Evolutionary conservation across 192 early-diverging fungal species (phyloP).

Genomic region (Backusella parvicylindrica): DNA sequence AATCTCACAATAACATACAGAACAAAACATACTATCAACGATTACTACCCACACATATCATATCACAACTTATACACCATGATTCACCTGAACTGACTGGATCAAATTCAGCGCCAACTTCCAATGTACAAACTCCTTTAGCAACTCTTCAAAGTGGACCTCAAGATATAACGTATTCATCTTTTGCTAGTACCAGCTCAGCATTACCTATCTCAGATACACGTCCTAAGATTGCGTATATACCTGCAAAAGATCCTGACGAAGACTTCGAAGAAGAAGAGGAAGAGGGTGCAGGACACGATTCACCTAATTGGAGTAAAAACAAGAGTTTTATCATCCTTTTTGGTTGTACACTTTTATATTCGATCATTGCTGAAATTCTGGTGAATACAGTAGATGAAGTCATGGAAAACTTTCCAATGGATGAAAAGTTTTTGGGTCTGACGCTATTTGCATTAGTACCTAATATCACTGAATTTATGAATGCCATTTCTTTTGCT

Average conservation of each 20-base stretch:
- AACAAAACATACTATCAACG: slow-evolving; percentile 42
- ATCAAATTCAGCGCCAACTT: not conserved
- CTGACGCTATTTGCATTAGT: slow-evolving; percentile 93
- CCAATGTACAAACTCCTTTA: not conserved
- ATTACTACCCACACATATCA: slow-evolving; percentile 44
- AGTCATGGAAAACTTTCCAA: slow-evolving; percentile 61
- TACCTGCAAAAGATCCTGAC: not conserved
- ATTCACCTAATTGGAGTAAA: slow-evolving; percentile 90
- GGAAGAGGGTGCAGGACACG: slow-evolving; percentile 73
- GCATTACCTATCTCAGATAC: not conserved
- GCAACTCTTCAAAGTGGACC: not conserved
- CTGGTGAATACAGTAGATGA: slow-evolving; percentile 83
- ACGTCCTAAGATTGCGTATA: not conserved
- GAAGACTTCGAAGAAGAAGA: slow-evolving; percentile 36
- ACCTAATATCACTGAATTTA: slow-evolving; percentile 96
- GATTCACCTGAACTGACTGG: not conserved
- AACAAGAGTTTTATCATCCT: slow-evolving; percentile 75
- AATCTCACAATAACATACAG: slow-evolving; percentile 13
- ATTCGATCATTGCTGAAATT: slow-evolving; percentile 90
- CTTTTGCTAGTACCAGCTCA: not conserved
- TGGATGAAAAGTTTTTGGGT: slow-evolving; percentile 89
- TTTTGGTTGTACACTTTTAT: slow-evolving; percentile 77
- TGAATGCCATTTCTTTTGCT: slow-evolving; percentile 93
- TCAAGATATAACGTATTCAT: not conserved
- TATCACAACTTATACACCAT: slow-evolving; percentile 40